Conservation (phyloP, 73 alveolate genomes). For the Symbiodinium pilosum region DNA sequence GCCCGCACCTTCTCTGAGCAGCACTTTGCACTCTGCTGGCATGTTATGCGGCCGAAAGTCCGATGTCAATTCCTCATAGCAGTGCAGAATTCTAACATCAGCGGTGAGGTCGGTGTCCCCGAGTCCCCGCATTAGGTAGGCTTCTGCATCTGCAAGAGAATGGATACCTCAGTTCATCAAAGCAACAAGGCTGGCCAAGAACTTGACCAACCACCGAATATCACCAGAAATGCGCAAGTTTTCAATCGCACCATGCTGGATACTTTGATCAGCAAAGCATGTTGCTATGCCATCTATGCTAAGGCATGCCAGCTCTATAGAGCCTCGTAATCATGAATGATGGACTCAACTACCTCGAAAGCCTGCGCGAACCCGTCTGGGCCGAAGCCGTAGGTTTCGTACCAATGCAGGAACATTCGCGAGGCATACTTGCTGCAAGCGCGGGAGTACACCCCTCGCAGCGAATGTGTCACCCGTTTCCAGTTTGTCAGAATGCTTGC, state of each 20-base stretch:
- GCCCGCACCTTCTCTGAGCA: background rate
- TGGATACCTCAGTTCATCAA: background rate
- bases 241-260: too few relatives aligned
- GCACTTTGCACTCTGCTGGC: too few relatives aligned
- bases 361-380: slow-evolving; percentile 54
- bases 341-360: slow-evolving; percentile 13
- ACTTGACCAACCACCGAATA: background rate
- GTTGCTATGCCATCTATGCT: too few relatives aligned
- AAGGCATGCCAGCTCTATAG: too few relatives aligned
- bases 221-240: too few relatives aligned
- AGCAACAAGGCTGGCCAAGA: background rate
- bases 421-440: slow-evolving; percentile 49
- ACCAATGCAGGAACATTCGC: slow-evolving; percentile 68
- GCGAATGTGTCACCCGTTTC: background rate
- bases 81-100: background rate
- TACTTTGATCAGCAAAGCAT: too few relatives aligned
- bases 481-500: slow-evolving; percentile 43
- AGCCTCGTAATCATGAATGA: background rate
- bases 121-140: background rate
- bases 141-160: background rate
- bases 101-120: background rate
- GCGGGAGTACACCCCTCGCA: background rate
- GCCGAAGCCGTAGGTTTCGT: slow-evolving; percentile 55
- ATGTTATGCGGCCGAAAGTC: too few relatives aligned
- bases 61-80: background rate